Conservation (phyloP, 441 rosid species). For the Populus trichocarpa region DNA sequence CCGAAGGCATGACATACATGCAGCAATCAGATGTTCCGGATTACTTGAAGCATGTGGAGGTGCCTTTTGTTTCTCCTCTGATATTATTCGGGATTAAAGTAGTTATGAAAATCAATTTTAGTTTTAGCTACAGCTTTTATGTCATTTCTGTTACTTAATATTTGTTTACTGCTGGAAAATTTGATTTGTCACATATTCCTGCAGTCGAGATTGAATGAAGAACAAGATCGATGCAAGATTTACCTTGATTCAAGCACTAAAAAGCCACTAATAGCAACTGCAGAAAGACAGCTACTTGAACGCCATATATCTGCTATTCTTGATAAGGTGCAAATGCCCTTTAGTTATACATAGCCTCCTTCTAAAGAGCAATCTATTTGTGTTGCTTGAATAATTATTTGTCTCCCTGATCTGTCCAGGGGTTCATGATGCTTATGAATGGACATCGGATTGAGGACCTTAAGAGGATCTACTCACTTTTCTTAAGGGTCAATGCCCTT, state of each 20-base stretch:
- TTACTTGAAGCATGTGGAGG: constrained; percentile 98
- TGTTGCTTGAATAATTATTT: constrained; percentile 4
- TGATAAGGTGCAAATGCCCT: constrained; percentile 63
- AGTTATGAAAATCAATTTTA: background rate
- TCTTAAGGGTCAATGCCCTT: constrained; percentile 77
- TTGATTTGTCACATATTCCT: constrained; percentile 20
- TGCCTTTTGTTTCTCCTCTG: constrained; percentile 26
- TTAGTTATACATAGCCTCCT: constrained; percentile 8
- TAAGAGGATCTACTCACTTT: constrained; percentile 69
- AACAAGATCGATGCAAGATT: constrained; percentile 89
- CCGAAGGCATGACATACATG: constrained; percentile 97
- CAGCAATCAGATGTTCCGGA: constrained; percentile 98
- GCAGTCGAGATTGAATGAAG: constrained; percentile 93
- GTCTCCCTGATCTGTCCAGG: constrained; percentile 46
- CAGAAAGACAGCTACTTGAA: constrained; percentile 88
- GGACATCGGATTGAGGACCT: constrained; percentile 92
- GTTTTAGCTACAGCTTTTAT: background rate
- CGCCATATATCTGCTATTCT: constrained; percentile 83
- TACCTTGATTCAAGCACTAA: constrained; percentile 87
- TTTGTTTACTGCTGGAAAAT: constrained; percentile 6
- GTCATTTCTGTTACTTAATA: background rate
- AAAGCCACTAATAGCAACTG: constrained; percentile 79
- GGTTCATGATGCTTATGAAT: constrained; percentile 88
- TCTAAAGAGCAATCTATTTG: constrained; percentile 10
- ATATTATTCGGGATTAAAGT: background rate